A percentile compares a stretch with the other conserved stretches of the same genome.
These are phyloP conservation scores for Yamadazyma insecticola DNA, from an alignment of 805 yeast genomes.

Conservation along the genomic window DNA sequence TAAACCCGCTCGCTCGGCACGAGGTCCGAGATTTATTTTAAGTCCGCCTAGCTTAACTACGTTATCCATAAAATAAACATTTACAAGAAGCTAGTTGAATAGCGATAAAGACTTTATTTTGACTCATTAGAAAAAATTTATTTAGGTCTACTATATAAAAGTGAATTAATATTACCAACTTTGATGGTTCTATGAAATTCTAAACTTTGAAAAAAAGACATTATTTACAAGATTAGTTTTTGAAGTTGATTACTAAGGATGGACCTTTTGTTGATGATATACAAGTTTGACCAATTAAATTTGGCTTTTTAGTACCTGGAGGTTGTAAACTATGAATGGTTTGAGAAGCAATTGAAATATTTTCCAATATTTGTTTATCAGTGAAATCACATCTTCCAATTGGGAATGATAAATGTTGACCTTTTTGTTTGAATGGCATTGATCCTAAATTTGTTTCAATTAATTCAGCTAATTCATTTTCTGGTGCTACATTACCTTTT, in stretches of 20 bases:
- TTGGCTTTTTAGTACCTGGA: conserved; percentile 65
- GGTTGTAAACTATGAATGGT: conserved; percentile 53
- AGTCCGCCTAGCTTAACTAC: no score
- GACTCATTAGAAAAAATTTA: no score
- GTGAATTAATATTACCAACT: no score
- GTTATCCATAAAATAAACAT: no score
- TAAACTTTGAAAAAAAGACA: no score
- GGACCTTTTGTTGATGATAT: conserved; percentile 76
- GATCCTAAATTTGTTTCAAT: conserved; percentile 59
- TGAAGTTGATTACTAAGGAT: conserved; percentile 57
- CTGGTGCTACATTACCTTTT: conserved; percentile 67
- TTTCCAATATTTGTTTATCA: conserved; percentile 69
- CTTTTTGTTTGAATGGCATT: conserved; percentile 73
- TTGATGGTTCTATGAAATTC: no score
- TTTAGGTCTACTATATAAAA: no score
- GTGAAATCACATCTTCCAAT: conserved; percentile 75
- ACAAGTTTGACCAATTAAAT: conserved; percentile 63
- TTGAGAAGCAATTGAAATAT: conserved; percentile 61
- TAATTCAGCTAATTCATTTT: conserved; percentile 54
- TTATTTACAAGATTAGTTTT: conserved; percentile 9
- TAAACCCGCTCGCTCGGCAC: no score
- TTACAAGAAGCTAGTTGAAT: background rate
- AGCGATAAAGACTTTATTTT: background rate
- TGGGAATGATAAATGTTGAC: conserved; percentile 55
- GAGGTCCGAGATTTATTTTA: no score